Conservation (phyloP, 306 rosid genomes). For the Acacia melanoxylon region DNA sequence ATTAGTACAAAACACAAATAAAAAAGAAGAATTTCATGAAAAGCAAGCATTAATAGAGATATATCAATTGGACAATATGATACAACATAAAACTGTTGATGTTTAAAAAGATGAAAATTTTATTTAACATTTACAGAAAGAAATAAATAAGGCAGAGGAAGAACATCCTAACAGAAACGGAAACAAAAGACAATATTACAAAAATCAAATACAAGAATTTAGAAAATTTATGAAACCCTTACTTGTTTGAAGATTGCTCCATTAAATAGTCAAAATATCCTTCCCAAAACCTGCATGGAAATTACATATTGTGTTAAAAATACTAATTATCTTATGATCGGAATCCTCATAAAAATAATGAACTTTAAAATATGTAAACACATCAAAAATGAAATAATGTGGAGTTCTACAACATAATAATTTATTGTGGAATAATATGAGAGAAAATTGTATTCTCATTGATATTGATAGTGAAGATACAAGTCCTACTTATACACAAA, state of each 20-base stretch:
- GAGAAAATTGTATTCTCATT: no score
- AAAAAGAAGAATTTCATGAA: neutral
- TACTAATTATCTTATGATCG: neutral
- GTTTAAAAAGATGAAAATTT: neutral
- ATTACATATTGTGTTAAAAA: slow-evolving; percentile 21
- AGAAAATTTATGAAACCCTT: slow-evolving; percentile 34
- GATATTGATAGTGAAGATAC: no score
- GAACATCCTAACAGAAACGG: neutral
- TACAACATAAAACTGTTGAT: neutral
- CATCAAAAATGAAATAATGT: neutral
- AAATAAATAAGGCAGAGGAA: slow-evolving; percentile 21
- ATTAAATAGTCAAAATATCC: slow-evolving; percentile 92
- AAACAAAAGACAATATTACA: slow-evolving; percentile 16
- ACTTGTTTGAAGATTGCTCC: slow-evolving; percentile 90
- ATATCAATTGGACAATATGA: neutral
- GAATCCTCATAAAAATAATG: neutral
- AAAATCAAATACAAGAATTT: slow-evolving; percentile 16
- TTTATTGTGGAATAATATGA: no score
- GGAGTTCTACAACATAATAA: no score
- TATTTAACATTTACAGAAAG: slow-evolving; percentile 7
- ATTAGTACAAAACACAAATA: neutral
- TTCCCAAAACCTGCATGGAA: slow-evolving; percentile 87
- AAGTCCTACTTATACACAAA: no score
- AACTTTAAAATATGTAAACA: neutral
- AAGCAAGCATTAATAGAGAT: neutral